phyloP scores from a whole-genome alignment of 805 yeast genomes.

The Candida dajiaensis region DNA sequence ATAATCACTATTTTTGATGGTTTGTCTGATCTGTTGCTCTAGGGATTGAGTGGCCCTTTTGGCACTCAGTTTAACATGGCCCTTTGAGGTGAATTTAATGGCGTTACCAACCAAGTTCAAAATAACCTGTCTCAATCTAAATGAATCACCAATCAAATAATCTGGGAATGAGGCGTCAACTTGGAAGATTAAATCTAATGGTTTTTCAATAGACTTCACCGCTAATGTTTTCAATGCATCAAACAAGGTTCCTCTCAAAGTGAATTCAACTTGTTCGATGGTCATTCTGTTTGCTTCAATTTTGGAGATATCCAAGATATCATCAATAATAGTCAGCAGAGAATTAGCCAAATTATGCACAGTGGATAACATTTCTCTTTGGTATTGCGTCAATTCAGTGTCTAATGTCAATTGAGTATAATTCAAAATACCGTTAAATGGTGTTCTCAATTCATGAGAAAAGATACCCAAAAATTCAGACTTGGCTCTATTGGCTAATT shows the following conservation, averaged over 20 bases:
- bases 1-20: constrained; percentile 25
- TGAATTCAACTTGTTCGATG: constrained; percentile 81
- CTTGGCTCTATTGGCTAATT: constrained; percentile 80
- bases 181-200: constrained; percentile 69
- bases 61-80: constrained; percentile 73
- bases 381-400: constrained; percentile 85
- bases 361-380: constrained; percentile 84
- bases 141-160: constrained; percentile 79
- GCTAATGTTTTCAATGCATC: constrained; percentile 87
- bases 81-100: constrained; percentile 77
- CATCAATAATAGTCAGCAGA: constrained; percentile 79
- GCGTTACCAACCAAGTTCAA: constrained; percentile 86
- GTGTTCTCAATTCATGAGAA: constrained; percentile 85
- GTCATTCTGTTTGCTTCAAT: constrained; percentile 93
- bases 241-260: constrained; percentile 79
- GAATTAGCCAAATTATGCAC: constrained; percentile 87
- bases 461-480: constrained; percentile 87
- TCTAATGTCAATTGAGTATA: constrained; percentile 87
- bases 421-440: constrained; percentile 89
- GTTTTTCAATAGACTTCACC: constrained; percentile 84
- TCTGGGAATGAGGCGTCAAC: constrained; percentile 87
- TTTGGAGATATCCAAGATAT: constrained; percentile 85
- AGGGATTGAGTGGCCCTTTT: constrained; percentile 39
- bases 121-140: constrained; percentile 81
- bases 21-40: constrained; percentile 16